Conservation (phyloP, 2,329 filamentous ascomycete genomes). For the Penicillium frequentans region DNA sequence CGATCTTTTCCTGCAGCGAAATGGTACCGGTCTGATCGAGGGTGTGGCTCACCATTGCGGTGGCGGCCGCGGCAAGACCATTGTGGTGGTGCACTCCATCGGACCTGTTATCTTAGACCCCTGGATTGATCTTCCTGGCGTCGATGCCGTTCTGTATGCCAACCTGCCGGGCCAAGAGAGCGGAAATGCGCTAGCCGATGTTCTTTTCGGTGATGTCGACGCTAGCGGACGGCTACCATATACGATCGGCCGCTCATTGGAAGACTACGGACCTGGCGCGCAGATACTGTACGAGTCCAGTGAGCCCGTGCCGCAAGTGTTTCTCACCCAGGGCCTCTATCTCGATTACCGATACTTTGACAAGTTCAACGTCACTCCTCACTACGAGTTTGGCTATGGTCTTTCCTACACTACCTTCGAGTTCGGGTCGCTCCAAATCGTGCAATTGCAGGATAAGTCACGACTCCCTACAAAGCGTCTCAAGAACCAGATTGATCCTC, state of each 20-base stretch:
- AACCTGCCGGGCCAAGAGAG: conserved; percentile 86
- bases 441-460: conserved; percentile 50
- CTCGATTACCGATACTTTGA: conserved; percentile 92
- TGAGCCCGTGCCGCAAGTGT: conserved; percentile 72
- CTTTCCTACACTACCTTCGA: conserved; percentile 77
- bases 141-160: conserved; percentile 79
- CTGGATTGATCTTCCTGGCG: conserved; percentile 74
- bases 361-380: conserved; percentile 69
- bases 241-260: conserved; percentile 72
- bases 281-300: conserved; percentile 70
- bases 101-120: conserved; percentile 78
- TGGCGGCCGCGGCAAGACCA: conserved; percentile 57
- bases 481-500: conserved; percentile 46
- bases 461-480: conserved; percentile 46
- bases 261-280: conserved; percentile 74
- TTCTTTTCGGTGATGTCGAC: conserved; percentile 76
- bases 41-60: conserved; percentile 69
- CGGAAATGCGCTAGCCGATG: conserved; percentile 75
- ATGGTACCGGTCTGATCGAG: conserved; percentile 72
- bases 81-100: conserved; percentile 86
- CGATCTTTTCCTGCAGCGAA: conserved; percentile 71
- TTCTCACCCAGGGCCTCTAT: conserved; percentile 79
- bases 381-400: conserved; percentile 84
- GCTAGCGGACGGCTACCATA: conserved; percentile 84
- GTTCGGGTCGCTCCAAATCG: conserved; percentile 56